Evolutionary conservation across 163 green algal genomes (phyloP).

Genomic region (Scenedesmus sp.): DNA sequence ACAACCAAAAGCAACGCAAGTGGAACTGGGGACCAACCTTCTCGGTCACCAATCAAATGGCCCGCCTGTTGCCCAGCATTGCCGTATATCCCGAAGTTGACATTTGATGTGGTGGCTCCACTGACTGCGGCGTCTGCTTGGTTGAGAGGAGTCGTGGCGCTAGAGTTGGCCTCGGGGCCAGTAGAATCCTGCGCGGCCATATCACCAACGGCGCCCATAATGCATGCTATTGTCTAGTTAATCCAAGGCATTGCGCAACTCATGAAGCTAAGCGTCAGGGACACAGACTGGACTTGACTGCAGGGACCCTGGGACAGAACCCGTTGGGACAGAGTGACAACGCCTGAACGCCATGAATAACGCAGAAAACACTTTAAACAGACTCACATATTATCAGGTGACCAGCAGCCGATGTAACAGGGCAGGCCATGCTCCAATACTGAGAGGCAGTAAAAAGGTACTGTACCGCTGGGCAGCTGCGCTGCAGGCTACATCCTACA

Average conservation of each 20-base stretch:
- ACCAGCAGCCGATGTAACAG: background rate
- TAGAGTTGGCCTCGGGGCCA: conserved; percentile 5
- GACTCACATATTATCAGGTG: background rate
- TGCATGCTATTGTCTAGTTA: background rate
- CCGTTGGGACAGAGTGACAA: background rate
- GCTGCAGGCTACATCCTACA: background rate
- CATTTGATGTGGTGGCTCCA: background rate
- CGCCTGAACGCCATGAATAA: background rate
- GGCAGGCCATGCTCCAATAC: background rate
- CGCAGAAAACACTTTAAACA: background rate
- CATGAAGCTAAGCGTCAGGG: background rate
- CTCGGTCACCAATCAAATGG: background rate
- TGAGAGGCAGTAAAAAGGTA: background rate
- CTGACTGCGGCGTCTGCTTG: background rate
- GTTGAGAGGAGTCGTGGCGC: background rate
- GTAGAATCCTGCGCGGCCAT: background rate
- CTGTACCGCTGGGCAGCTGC: background rate
- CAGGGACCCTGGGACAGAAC: conserved; percentile 12
- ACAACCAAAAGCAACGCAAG: background rate
- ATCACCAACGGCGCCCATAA: background rate
- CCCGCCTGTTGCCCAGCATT: background rate
- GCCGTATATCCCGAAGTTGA: background rate
- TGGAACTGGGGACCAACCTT: background rate
- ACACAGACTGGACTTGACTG: background rate
- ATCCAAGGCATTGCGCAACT: no score